Conservation (phyloP, 441 rosid species). For the Corymbia citriodora region DNA sequence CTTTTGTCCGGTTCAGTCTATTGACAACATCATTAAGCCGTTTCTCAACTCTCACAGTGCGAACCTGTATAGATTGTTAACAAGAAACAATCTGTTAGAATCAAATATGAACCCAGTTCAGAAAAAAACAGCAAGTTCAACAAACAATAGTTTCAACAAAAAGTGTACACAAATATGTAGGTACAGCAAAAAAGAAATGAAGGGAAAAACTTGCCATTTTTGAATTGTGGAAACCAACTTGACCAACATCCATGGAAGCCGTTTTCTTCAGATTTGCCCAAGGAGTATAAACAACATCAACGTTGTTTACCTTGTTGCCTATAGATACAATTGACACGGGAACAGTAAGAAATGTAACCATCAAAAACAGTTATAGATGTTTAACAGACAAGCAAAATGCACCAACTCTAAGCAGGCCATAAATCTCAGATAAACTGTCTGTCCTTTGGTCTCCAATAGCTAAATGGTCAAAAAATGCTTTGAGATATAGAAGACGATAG, state of each 20-base stretch:
- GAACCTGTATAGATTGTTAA: slow-evolving; percentile 44
- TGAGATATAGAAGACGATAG: background rate
- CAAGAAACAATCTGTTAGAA: background rate
- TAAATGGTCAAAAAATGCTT: background rate
- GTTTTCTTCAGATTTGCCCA: slow-evolving; percentile 97
- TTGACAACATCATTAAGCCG: slow-evolving; percentile 86
- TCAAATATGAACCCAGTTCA: background rate
- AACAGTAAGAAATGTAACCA: background rate
- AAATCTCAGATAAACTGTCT: background rate
- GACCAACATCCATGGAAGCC: slow-evolving; percentile 98
- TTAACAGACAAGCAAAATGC: background rate
- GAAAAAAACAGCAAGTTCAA: background rate
- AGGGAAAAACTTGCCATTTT: slow-evolving; percentile 53
- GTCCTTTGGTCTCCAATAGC: background rate
- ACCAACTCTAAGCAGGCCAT: background rate
- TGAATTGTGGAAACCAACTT: slow-evolving; percentile 89
- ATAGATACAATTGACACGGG: background rate
- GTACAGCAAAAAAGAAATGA: background rate
- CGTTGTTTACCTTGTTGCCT: slow-evolving; percentile 94
- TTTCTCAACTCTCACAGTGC: slow-evolving; percentile 89
- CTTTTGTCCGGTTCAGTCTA: slow-evolving; percentile 87
- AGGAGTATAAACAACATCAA: slow-evolving; percentile 95
- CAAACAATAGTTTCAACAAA: background rate
- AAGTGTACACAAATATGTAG: background rate
- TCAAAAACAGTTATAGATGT: background rate